Percentiles rank a stretch among this genome's conserved stretches.
Evolutionary conservation across 129 eudicot species (phyloP).

Genomic region (Ambrosia trifida): DNA sequence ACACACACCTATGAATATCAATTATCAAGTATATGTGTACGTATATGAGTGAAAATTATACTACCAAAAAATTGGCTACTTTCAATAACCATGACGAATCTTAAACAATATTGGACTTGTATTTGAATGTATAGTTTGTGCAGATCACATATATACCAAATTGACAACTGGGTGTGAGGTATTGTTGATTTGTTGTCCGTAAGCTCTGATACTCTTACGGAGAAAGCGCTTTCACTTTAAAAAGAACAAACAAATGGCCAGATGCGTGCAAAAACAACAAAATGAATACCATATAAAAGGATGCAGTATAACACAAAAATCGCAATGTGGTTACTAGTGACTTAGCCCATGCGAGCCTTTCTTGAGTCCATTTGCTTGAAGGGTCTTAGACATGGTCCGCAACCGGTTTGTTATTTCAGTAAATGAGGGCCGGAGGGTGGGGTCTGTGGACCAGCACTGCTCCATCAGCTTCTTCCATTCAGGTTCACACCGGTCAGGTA

Average conservation of each 20-base stretch:
- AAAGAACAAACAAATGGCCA: conserved; percentile 36
- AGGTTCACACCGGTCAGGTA: conserved; percentile 66
- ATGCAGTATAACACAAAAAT: conserved; percentile 11
- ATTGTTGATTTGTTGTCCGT: neutral
- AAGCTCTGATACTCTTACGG: conserved; percentile 20
- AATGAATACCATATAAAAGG: conserved; percentile 8
- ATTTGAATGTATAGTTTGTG: neutral
- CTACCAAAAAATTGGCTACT: neutral
- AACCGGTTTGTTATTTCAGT: conserved; percentile 59
- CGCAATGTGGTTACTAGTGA: conserved; percentile 20
- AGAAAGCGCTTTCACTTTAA: neutral
- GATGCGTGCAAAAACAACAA: conserved; percentile 1
- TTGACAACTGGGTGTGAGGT: neutral
- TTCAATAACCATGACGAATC: too few relatives aligned
- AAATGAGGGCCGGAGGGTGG: conserved; percentile 69
- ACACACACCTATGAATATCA: too few relatives aligned
- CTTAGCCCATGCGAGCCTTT: conserved; percentile 23
- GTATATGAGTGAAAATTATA: neutral
- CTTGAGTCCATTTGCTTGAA: conserved; percentile 44
- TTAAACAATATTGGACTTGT: neutral
- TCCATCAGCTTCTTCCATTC: conserved; percentile 87
- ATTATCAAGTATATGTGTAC: too few relatives aligned
- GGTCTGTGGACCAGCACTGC: conserved; percentile 78
- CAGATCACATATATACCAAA: conserved; percentile 18
- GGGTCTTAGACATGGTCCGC: conserved; percentile 55